Evolutionary conservation across 768 basidiomycete genomes (phyloP).

Genomic region (Arthromyces matolae): DNA sequence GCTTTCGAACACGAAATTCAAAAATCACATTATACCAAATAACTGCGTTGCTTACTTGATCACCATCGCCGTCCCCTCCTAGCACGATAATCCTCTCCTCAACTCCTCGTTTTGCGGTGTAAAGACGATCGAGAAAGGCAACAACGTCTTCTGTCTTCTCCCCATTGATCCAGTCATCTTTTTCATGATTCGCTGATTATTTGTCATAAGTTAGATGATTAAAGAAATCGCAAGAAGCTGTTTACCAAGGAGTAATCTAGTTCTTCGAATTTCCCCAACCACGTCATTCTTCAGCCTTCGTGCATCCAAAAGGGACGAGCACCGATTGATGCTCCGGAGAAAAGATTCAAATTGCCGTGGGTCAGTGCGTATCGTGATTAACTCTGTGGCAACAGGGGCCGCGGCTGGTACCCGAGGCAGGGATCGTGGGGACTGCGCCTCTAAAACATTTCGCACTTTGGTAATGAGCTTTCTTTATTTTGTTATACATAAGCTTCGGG

Average conservation of each 20-base stretch:
- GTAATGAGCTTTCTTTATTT: conserved; percentile 71
- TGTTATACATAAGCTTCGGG: not conserved
- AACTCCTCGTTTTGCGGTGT: conserved; percentile 83
- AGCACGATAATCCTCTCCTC: conserved; percentile 82
- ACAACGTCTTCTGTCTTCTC: conserved; percentile 82
- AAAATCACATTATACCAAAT: too few species aligned
- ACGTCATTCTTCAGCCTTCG: conserved; percentile 89
- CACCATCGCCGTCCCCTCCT: conserved; percentile 63
- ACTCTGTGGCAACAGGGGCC: conserved; percentile 47
- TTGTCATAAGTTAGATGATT: not conserved
- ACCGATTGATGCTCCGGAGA: conserved; percentile 76
- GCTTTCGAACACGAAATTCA: too few species aligned
- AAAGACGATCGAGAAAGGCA: conserved; percentile 82
- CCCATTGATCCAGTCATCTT: conserved; percentile 86
- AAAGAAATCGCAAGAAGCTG: not conserved
- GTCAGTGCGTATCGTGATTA: conserved; percentile 80
- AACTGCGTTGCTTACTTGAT: conserved; percentile 46
- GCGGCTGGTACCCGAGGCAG: conserved; percentile 39
- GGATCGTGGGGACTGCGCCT: conserved; percentile 68
- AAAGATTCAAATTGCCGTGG: conserved; percentile 87
- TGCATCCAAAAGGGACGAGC: conserved; percentile 84
- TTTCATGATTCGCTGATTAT: conserved; percentile 71
- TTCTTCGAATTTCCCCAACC: conserved; percentile 84
- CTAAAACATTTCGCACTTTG: conserved; percentile 80
- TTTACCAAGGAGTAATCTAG: conserved; percentile 68